These are phyloP conservation scores for Lactuca sativa DNA, from an alignment of 129 eudicot genomes.

Conservation along the genomic window DNA sequence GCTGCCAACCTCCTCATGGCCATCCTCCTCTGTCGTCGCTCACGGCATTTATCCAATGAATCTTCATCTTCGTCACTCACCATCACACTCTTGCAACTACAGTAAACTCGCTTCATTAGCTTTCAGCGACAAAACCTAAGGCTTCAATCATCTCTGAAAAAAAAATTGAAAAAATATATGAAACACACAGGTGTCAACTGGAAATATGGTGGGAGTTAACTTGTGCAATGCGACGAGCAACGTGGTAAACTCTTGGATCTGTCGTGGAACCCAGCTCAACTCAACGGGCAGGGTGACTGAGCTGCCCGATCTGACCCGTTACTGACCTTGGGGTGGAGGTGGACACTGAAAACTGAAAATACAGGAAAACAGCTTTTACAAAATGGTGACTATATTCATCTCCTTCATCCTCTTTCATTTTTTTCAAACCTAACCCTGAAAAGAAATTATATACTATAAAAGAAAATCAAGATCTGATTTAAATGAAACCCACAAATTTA, in stretches of 20 bases:
- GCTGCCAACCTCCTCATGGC: conserved; percentile 26
- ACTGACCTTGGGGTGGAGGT: conserved; percentile 23
- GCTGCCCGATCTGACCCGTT: conserved; percentile 14
- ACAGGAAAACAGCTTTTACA: conserved; percentile 90
- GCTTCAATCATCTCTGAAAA: not conserved
- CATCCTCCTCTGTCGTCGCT: conserved; percentile 40
- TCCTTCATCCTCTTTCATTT: too few species aligned
- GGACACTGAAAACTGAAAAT: conserved; percentile 56
- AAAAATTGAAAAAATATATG: not conserved
- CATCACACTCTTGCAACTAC: conserved; percentile 13
- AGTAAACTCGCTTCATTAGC: conserved; percentile 13
- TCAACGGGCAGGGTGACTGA: conserved; percentile 5
- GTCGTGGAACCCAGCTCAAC: conserved; percentile 21
- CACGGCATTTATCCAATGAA: conserved; percentile 38
- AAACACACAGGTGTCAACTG: conserved; percentile 2
- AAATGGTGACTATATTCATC: conserved; percentile 59
- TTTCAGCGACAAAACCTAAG: not conserved
- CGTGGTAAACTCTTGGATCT: conserved; percentile 8
- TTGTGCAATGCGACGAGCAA: conserved; percentile 8
- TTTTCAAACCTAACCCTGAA: conserved; percentile 58
- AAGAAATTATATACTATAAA: conserved; percentile 51
- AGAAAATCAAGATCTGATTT: too few species aligned
- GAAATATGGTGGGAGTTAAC: conserved; percentile 8
- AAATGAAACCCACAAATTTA: too few species aligned
- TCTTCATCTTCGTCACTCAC: conserved; percentile 1